Evolutionary conservation across 345 rosid species (phyloP), one percentile per base, ranked within the genome.

Genomic region (Melaleuca quinquenervia): DNA sequence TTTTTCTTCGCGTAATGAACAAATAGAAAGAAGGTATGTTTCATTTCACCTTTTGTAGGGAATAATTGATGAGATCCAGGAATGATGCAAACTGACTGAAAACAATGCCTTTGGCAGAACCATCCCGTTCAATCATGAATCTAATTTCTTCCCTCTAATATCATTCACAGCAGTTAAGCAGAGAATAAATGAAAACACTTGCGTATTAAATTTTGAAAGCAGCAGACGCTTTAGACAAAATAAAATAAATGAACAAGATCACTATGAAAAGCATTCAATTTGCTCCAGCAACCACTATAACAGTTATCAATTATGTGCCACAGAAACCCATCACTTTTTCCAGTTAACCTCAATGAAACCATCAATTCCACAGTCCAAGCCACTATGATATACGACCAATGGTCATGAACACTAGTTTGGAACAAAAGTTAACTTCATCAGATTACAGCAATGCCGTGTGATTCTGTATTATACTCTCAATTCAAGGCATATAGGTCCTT

Each of bases 1-100:
- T 52, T 83, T 82, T 53, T 82, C 52, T 87, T 52, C 50, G 13
- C 88, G 20, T 29, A 24, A 53, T 51, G 84, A 52, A 54, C 8
- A 44, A 82, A 70, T 36, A 84, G 50, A 85, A n/a, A 26, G 12
- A 70, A 55, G 29, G 84, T 20, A 52, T 54, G 49, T 27, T 76
- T 82, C 54, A 54, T n/a, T 83, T 84, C 88, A 97, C 99, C 96
- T 95, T 94, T 82, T 91, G 88, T n/a, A 97, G 95, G 55, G 98
- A 92, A 91, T 94, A 97, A 85, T 90, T 92, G 84, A 97, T 96
- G 86, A 97, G 94, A 93, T 96, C 98, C 91, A 97, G 91, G 90
- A 96, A 97, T 32, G 98, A 94, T 20, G 98, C 95, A 92, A 96
- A 97, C 92, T 97, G 99, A 92, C 99, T 96, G 92, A 97, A 97